Evolutionary conservation across 192 early-diverging fungal species (phyloP).

Genomic region (Coemansia sp.): DNA sequence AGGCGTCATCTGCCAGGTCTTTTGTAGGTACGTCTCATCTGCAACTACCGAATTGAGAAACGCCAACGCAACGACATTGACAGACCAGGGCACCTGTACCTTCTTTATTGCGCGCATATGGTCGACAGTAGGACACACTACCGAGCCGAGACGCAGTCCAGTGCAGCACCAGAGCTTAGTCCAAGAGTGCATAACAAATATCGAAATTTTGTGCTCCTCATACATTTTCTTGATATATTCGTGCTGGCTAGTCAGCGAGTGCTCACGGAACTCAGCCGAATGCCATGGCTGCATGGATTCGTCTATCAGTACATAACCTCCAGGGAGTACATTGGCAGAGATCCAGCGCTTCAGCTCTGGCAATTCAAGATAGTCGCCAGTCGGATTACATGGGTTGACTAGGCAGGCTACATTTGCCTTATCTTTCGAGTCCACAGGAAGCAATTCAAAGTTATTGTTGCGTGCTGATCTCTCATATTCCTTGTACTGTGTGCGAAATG

Average conservation of each 20-base stretch:
- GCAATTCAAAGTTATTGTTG: conserved; percentile 69
- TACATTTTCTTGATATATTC: conserved; percentile 64
- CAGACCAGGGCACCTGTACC: conserved; percentile 89
- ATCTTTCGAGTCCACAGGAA: conserved; percentile 56
- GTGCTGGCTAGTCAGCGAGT: conserved; percentile 78
- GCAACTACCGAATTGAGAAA: conserved; percentile 77
- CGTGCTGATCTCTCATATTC: conserved; percentile 86
- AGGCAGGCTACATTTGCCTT: conserved; percentile 75
- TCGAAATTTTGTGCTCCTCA: conserved; percentile 64
- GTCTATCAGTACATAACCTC: conserved; percentile 81
- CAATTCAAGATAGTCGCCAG: conserved; percentile 80
- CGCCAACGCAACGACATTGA: conserved; percentile 82
- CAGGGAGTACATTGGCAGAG: conserved; percentile 67
- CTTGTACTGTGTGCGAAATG: conserved; percentile 84
- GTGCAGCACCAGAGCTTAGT: conserved; percentile 94
- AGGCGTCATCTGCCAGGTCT: conserved; percentile 77
- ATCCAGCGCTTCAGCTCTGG: conserved; percentile 76
- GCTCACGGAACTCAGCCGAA: conserved; percentile 71
- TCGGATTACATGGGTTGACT: conserved; percentile 92
- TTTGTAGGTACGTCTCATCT: conserved; percentile 66
- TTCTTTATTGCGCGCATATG: conserved; percentile 75
- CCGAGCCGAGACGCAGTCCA: conserved; percentile 82
- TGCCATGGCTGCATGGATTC: conserved; percentile 97
- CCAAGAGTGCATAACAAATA: conserved; percentile 92
- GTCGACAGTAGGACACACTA: conserved; percentile 77